A percentile compares a stretch with the other conserved stretches of the same genome.
phyloP scores from a whole-genome alignment of 2,329 filamentous ascomycete genomes.

The Ascochyta viciae-villosae region DNA sequence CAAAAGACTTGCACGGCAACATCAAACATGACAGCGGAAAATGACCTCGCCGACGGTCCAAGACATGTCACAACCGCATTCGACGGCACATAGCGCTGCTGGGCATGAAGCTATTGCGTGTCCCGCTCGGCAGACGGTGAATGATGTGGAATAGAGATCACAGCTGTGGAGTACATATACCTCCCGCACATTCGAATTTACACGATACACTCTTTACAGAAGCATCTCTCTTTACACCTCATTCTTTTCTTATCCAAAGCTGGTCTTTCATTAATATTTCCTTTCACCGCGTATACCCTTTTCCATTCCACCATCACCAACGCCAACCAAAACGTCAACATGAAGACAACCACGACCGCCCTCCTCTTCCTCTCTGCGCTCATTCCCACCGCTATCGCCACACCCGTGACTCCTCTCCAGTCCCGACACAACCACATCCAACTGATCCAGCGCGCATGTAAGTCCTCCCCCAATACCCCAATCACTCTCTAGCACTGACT shows the following conservation, averaged over 20 bases:
- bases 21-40: constrained; percentile 3
- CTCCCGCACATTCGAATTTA: no score
- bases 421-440: constrained; percentile 2
- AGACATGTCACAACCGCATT: constrained; percentile 4
- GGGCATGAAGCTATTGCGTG: background rate
- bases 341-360: constrained; percentile 5
- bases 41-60: background rate
- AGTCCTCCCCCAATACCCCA: background rate
- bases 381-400: constrained; percentile 23
- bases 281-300: background rate
- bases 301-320: background rate
- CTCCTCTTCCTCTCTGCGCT: constrained; percentile 4
- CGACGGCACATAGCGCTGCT: background rate
- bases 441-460: constrained; percentile 4
- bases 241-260: background rate
- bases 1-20: background rate
- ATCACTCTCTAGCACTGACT: background rate
- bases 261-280: background rate
- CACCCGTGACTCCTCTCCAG: constrained; percentile 21
- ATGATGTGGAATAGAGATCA: background rate
- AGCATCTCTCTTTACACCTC: background rate
- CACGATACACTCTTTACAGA: background rate
- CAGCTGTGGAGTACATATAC: background rate
- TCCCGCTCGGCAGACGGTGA: background rate
- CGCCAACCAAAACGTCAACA: background rate